Evolutionary conservation across 139 green algal species (phyloP).

Genomic region (Closterium sp.): DNA sequence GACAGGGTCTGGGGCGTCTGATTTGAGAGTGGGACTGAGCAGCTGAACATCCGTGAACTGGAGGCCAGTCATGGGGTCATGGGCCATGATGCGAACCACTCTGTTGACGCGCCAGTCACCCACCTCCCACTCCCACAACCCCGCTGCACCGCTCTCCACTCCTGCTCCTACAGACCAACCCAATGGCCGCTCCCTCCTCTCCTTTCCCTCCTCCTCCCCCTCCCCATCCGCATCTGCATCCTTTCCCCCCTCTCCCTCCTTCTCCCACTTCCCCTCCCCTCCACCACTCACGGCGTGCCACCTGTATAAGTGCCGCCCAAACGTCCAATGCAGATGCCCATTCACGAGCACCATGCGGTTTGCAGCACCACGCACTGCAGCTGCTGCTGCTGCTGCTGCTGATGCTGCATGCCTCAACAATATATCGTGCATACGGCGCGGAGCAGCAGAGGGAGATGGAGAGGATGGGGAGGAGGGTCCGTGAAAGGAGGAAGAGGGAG

Average conservation of each 20-base stretch:
- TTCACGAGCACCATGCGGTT: not conserved
- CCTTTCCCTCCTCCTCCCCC: not conserved
- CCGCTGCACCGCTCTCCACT: constrained; percentile 4
- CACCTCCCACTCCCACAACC: constrained; percentile 62
- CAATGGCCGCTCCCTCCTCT: not conserved
- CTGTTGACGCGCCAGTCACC: constrained; percentile 69
- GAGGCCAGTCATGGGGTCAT: constrained; percentile 45
- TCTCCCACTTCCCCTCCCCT: not conserved
- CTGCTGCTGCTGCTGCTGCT: too few species aligned
- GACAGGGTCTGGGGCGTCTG: too few species aligned
- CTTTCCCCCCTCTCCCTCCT: not conserved
- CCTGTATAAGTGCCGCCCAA: not conserved
- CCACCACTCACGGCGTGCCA: not conserved
- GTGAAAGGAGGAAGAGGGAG: too few species aligned
- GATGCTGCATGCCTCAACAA: not conserved
- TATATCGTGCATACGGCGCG: not conserved
- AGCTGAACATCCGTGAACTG: constrained; percentile 64
- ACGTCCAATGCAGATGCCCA: not conserved
- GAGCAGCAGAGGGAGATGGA: too few species aligned
- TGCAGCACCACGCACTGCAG: too few species aligned
- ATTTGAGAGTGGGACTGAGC: not conserved
- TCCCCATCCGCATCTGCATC: too few species aligned
- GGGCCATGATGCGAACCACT: constrained; percentile 38
- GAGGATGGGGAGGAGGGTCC: not conserved
- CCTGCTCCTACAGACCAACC: not conserved